Conservation (phyloP, 2,329 filamentous ascomycete species). For the Cylindrodendrum hubeiense region DNA sequence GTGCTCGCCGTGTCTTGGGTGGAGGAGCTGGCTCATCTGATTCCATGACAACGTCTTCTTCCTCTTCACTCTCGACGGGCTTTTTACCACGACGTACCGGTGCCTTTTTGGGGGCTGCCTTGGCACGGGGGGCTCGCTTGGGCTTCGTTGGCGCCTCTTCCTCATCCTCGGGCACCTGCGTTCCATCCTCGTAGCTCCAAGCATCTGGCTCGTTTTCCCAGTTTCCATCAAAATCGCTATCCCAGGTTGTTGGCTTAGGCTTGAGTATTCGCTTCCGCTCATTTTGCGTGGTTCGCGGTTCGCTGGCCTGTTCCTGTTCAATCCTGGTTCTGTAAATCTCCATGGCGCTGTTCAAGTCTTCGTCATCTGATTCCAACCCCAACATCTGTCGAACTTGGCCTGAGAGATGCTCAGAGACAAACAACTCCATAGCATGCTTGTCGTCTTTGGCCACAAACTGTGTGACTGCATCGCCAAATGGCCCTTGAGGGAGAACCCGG, state of each 20-base stretch:
- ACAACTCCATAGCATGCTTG: slow-evolving; percentile 88
- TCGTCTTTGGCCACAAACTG: slow-evolving; percentile 97
- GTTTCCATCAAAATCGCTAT: slow-evolving; percentile 87
- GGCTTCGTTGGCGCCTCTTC: slow-evolving; percentile 49
- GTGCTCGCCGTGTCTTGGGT: slow-evolving; percentile 46
- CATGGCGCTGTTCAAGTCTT: slow-evolving; percentile 79
- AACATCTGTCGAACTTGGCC: slow-evolving; percentile 79
- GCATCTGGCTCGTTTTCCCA: slow-evolving; percentile 86
- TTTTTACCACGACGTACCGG: slow-evolving; percentile 57
- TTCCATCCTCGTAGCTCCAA: slow-evolving; percentile 51
- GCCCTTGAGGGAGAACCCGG: slow-evolving; percentile 91
- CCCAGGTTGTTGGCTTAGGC: slow-evolving; percentile 84
- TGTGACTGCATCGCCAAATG: slow-evolving; percentile 91
- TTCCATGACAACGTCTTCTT: slow-evolving; percentile 66
- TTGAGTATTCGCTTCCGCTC: slow-evolving; percentile 67
- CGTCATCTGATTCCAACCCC: slow-evolving; percentile 72
- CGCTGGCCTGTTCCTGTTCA: slow-evolving; percentile 78
- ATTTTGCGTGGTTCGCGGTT: slow-evolving; percentile 58
- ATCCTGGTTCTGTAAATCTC: slow-evolving; percentile 76
- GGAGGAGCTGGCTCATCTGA: slow-evolving; percentile 60
- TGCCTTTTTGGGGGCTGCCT: slow-evolving; percentile 60
- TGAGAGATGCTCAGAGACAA: slow-evolving; percentile 78
- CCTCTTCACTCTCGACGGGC: slow-evolving; percentile 51
- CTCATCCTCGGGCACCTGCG: slow-evolving; percentile 29
- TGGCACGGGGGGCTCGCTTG: slow-evolving; percentile 46